phyloP scores from a whole-genome alignment of 164 flowering plant species.

The Sextonia rubra region DNA sequence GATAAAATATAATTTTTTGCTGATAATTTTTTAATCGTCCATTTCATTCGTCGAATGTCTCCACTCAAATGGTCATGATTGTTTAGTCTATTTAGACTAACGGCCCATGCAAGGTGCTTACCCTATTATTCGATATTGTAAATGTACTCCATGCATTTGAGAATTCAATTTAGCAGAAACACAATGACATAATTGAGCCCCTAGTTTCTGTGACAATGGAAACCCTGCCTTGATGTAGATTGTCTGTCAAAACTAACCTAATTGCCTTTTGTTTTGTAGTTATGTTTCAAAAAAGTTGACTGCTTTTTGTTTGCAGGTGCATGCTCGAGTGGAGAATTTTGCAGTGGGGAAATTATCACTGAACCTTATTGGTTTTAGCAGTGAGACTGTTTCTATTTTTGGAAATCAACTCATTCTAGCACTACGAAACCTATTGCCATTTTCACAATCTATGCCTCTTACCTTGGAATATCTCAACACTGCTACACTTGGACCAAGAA shows the following conservation, averaged over 20 bases:
- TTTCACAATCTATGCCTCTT: constrained; percentile 57
- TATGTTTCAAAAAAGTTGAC: too few relatives aligned
- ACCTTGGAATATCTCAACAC: constrained; percentile 75
- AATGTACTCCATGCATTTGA: not conserved
- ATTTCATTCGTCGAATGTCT: not conserved
- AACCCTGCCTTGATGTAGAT: not conserved
- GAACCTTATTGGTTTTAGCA: constrained; percentile 64
- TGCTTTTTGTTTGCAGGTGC: constrained; percentile 49
- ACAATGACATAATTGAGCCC: not conserved
- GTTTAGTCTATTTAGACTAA: not conserved
- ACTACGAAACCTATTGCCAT: constrained; percentile 60
- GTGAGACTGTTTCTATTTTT: constrained; percentile 60
- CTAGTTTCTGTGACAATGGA: not conserved
- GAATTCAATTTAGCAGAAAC: not conserved
- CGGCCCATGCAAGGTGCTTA: not conserved
- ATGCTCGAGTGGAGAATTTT: constrained; percentile 58
- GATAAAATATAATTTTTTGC: too few relatives aligned
- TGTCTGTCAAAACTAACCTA: not conserved
- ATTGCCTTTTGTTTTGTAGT: not conserved
- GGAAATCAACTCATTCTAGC: constrained; percentile 42
- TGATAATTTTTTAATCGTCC: not conserved
- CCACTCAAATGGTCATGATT: not conserved
- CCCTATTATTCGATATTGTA: not conserved
- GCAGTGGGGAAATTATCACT: constrained; percentile 92
- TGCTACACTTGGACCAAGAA: constrained; percentile 66